These are phyloP conservation scores for Lepidium aucheri DNA, from an alignment of 345 rosid species.

Conservation along the genomic window DNA sequence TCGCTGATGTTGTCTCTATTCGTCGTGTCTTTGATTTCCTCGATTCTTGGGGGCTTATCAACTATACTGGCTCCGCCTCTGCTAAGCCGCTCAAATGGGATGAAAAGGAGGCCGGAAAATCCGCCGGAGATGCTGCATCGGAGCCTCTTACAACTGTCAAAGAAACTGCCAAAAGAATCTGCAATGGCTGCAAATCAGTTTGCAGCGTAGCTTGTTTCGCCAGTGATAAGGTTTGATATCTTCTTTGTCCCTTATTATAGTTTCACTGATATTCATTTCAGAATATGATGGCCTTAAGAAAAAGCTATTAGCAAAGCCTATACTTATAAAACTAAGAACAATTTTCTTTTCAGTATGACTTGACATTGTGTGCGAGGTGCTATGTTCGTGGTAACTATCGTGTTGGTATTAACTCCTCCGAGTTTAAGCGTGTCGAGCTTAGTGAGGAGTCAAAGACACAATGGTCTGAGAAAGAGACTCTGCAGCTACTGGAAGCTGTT, in stretches of 20 bases:
- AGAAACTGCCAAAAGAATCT: conserved; percentile 49
- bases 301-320: background rate
- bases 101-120: conserved; percentile 59
- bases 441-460: conserved; percentile 53
- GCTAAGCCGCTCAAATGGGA: conserved; percentile 83
- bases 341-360: conserved; percentile 47
- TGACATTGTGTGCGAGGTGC: conserved; percentile 92
- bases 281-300: background rate
- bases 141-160: conserved; percentile 29
- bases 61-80: conserved; percentile 41
- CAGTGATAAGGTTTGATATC: conserved; percentile 62
- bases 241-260: background rate
- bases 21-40: conserved; percentile 89
- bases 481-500: conserved; percentile 70
- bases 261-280: background rate
- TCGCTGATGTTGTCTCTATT: conserved; percentile 81
- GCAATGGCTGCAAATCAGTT: conserved; percentile 71
- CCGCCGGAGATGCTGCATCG: conserved; percentile 26
- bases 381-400: conserved; percentile 80
- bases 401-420: conserved; percentile 69
- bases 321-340: background rate
- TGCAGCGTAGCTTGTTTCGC: conserved; percentile 88
- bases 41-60: conserved; percentile 84
- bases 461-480: conserved; percentile 81
- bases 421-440: conserved; percentile 82